These are phyloP conservation scores for Ogataea dorogensis DNA, from an alignment of 805 yeast genomes.

Conservation along the genomic window DNA sequence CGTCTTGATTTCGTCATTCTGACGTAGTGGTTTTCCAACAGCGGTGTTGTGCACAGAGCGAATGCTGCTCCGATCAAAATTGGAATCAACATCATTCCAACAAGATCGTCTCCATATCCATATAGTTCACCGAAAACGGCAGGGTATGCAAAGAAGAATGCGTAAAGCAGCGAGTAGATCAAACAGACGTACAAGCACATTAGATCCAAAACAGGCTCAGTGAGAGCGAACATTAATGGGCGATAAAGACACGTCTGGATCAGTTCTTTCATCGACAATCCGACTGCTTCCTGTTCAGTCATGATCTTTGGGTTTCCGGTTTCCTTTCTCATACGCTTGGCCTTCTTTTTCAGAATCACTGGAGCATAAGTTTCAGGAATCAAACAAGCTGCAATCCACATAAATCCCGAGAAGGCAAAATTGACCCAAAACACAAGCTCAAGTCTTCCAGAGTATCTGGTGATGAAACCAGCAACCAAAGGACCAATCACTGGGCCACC, in stretches of 20 bases:
- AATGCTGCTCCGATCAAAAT: conserved; percentile 81
- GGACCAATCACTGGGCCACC: conserved; percentile 93
- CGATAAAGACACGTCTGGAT: conserved; percentile 69
- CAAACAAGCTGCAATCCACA: conserved; percentile 62
- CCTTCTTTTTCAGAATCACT: conserved; percentile 66
- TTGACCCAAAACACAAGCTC: conserved; percentile 86
- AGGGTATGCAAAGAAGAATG: conserved; percentile 94
- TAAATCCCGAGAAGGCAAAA: conserved; percentile 85
- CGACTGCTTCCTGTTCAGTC: conserved; percentile 90
- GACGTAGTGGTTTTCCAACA: conserved; percentile 62
- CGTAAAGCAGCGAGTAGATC: conserved; percentile 86
- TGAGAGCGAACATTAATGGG: conserved; percentile 71
- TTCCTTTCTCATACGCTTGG: conserved; percentile 64
- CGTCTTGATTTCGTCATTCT: conserved; percentile 49
- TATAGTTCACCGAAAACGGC: conserved; percentile 78
- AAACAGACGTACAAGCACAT: conserved; percentile 85
- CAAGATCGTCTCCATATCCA: conserved; percentile 70
- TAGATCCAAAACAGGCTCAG: conserved; percentile 83
- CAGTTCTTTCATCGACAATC: conserved; percentile 66
- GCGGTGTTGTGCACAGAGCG: conserved; percentile 74
- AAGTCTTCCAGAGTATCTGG: conserved; percentile 63
- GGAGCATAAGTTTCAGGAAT: conserved; percentile 95
- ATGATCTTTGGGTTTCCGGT: conserved; percentile 81
- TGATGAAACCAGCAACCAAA: conserved; percentile 80
- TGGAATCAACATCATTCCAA: conserved; percentile 88